Conservation (phyloP, 176 grass and related monocot species). For the Triticum timopheevii region DNA sequence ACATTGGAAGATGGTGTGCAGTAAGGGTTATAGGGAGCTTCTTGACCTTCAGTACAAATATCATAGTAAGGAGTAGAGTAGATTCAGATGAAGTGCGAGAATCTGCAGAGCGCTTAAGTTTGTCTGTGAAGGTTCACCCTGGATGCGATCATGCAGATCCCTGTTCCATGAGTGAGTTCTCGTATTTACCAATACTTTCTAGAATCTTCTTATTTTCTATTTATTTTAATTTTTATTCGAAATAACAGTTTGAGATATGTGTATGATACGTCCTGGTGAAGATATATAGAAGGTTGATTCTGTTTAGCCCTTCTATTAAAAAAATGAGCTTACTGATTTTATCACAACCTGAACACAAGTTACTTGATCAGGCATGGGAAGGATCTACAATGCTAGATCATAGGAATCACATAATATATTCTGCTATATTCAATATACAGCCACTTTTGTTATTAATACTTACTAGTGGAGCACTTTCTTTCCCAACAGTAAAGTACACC, state of each 20-base stretch:
- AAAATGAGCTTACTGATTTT: no score
- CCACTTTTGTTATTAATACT: conserved; percentile 21
- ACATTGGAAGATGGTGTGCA: conserved; percentile 97
- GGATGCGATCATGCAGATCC: conserved; percentile 87
- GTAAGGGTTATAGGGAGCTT: conserved; percentile 92
- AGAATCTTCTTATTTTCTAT: background rate
- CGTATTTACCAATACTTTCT: conserved; percentile 19
- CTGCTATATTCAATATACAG: background rate
- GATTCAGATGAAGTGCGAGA: conserved; percentile 63
- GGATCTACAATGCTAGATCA: background rate
- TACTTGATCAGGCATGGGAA: no score
- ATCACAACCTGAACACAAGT: no score
- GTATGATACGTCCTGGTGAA: background rate
- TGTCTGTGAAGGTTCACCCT: conserved; percentile 68
- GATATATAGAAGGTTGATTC: no score
- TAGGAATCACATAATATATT: background rate
- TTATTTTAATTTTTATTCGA: background rate
- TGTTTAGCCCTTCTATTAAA: no score
- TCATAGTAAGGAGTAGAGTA: conserved; percentile 65
- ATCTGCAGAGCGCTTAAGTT: conserved; percentile 62
- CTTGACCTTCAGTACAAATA: conserved; percentile 72
- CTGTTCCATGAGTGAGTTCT: conserved; percentile 86
- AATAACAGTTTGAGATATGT: background rate
- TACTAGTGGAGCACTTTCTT: conserved; percentile 31
- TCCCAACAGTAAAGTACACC: background rate